Conservation (phyloP, 148 eudicot genomes). For the Camellia sinensis region DNA sequence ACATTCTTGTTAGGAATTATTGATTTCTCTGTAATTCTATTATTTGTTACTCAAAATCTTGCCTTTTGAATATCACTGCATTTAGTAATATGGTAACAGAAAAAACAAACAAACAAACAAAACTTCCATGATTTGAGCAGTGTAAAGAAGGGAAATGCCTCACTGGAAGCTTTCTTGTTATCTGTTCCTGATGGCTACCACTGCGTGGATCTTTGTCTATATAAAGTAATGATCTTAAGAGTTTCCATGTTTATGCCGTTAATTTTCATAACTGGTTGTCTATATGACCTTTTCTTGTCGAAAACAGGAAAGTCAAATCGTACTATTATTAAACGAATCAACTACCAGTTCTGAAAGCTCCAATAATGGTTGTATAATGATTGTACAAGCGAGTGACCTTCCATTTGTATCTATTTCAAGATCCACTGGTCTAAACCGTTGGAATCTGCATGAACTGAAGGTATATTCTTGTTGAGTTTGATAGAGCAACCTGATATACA, state of each 20-base stretch:
- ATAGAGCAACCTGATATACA: no score
- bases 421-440: no score
- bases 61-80: no score
- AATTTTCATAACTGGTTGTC: not conserved
- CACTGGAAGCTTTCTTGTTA: constrained; percentile 63
- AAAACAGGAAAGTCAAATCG: constrained; percentile 80
- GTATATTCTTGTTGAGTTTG: no score
- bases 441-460: no score
- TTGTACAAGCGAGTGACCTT: constrained; percentile 57
- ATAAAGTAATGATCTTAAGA: constrained; percentile 54
- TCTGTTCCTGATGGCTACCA: constrained; percentile 68
- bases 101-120: no score
- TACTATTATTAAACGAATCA: constrained; percentile 62
- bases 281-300: constrained; percentile 10
- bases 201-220: constrained; percentile 85
- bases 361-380: constrained; percentile 66
- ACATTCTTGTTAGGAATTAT: no score
- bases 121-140: not conserved
- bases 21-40: no score
- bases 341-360: constrained; percentile 56
- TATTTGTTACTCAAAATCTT: no score
- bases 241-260: no score
- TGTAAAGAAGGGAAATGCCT: constrained; percentile 30
- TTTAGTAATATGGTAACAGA: no score
- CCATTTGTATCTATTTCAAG: constrained; percentile 14